Evolutionary conservation across 495 filamentous ascomycete species (phyloP).

Genomic region (Neurospora sp.): DNA sequence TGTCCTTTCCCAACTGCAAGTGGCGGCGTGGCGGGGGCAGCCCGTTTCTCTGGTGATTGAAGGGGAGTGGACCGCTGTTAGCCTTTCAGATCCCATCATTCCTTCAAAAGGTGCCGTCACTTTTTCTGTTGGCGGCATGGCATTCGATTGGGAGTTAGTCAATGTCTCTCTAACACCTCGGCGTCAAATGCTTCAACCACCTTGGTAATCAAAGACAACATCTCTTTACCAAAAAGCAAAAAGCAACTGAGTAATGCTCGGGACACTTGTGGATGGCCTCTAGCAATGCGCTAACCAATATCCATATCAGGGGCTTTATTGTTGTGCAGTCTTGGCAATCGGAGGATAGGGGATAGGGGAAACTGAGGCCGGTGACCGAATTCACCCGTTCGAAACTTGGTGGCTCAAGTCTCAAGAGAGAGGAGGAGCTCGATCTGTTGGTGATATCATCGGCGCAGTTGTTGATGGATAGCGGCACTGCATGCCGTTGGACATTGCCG

Average conservation of each 20-base stretch:
- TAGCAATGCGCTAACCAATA: background rate
- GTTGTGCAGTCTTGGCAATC: background rate
- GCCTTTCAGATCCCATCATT: background rate
- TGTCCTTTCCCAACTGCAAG: background rate
- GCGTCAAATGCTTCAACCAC: background rate
- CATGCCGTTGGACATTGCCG: background rate
- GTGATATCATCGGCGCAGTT: background rate
- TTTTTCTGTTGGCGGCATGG: background rate
- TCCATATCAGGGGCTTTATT: background rate
- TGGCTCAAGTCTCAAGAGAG: background rate
- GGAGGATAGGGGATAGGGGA: background rate
- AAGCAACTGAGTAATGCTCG: background rate
- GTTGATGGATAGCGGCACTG: background rate
- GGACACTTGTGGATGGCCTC: background rate
- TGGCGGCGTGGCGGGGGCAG: background rate
- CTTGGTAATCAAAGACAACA: background rate
- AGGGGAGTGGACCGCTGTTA: background rate
- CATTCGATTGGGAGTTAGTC: background rate
- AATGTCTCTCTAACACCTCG: background rate
- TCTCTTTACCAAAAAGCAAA: background rate
- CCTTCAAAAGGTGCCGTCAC: background rate
- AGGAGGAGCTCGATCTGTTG: background rate
- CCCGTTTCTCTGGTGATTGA: background rate
- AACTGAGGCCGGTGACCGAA: background rate
- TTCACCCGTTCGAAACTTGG: background rate